phyloP scores from a whole-genome alignment of 2,329 filamentous ascomycete species.

The Beauveria sp. region DNA sequence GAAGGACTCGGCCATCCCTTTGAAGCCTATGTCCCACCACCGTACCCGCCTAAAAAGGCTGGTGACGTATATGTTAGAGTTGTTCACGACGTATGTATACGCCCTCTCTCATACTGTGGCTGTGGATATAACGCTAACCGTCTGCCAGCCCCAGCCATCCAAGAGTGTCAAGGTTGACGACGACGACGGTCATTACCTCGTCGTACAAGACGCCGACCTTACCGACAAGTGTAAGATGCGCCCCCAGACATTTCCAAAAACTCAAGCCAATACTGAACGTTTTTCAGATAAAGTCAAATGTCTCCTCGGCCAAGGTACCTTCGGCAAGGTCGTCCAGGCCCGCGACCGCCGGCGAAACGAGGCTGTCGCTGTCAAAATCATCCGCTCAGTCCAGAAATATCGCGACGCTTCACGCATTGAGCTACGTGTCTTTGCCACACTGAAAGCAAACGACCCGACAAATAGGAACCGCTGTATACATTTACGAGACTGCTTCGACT shows the following conservation, averaged over 20 bases:
- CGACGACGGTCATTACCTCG: constrained; percentile 94
- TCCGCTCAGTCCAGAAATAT: constrained; percentile 96
- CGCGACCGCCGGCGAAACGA: constrained; percentile 71
- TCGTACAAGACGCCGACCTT: constrained; percentile 75
- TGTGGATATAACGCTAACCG: neutral
- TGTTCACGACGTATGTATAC: constrained; percentile 52
- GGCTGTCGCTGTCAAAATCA: constrained; percentile 90
- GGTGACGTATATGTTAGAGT: constrained; percentile 62
- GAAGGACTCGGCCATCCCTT: constrained; percentile 65
- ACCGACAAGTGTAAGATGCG: constrained; percentile 73
- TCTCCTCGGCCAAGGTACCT: constrained; percentile 91
- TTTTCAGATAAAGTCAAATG: constrained; percentile 73
- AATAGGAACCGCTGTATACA: constrained; percentile 98
- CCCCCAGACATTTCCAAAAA: neutral
- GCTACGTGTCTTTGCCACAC: constrained; percentile 80
- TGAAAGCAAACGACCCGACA: constrained; percentile 82
- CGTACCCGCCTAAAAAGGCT: constrained; percentile 84
- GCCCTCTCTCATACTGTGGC: neutral
- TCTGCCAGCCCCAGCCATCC: constrained; percentile 25
- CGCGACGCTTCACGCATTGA: constrained; percentile 94
- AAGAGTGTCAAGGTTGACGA: constrained; percentile 78
- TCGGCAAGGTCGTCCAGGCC: constrained; percentile 95
- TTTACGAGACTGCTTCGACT: constrained; percentile 93
- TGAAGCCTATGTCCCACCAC: constrained; percentile 75
- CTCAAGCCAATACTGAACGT: neutral